Base-by-base conservation (phyloP, 371 early-diverging fungal species). In the Lichtheimia corymbifera region DNA sequence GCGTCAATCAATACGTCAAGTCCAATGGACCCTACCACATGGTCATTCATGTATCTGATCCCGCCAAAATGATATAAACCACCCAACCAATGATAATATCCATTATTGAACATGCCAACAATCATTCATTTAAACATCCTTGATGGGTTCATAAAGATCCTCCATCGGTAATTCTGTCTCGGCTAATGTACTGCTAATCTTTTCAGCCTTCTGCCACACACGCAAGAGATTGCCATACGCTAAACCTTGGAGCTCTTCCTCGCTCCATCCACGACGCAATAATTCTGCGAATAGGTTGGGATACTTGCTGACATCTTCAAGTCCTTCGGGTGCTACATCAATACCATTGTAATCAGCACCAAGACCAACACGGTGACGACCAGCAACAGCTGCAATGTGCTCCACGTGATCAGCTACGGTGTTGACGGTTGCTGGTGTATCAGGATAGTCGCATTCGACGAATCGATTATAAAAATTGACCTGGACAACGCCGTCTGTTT, bases 321-420 rank as follows among this genome's bases (percentile, higher is more conserved):
- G 66, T 1, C 87, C 90, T 11, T 54, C 61, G 17, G 87, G 84
- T 1, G 81, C 75, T 0, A 55, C 51, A 12, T 81, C 79, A 22
- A 84, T 81, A 7, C 90, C 90, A 59, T 87, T 86, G 64, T 78
- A 89, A 61, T 89, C 88, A 14, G 81, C 79, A n/a, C 90, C 90
- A 9, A 90, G 40, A 6, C 88, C 90, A 20, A 88, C 81, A 55
- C 83, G 78, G 56, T 80, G 63, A 7, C 71, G 66, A 0, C 90
- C 90, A 41, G 80, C 83, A 14, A 84, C 59, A 11, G 73, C 61
- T 17, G 72, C 76, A 60, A 88, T 82, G 59, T 90, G 68, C 24
- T 71, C 74, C 27, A 88, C 75, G 64, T 90, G 90, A 51, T 88
- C 83, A 3, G 82, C 90, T 2, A 90, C 83, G 40, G 77, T 74